phyloP scores from a whole-genome alignment of 179 eudicot species.

The Nepenthes alata region DNA sequence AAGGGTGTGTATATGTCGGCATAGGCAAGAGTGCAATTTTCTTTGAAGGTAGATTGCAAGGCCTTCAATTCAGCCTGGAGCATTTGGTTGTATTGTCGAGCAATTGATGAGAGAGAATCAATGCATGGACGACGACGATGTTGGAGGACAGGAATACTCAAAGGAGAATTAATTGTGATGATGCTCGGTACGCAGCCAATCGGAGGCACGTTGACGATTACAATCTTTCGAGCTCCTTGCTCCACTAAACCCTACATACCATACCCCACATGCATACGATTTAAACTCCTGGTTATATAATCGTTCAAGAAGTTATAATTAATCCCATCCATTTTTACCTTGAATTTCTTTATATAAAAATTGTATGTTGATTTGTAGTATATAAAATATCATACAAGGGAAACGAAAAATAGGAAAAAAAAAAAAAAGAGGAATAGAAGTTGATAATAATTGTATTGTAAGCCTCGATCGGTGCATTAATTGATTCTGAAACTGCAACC shows the following conservation, averaged over 20 bases:
- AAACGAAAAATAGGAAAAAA: too few relatives aligned
- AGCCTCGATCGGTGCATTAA: too few relatives aligned
- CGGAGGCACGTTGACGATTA: constrained; percentile 23
- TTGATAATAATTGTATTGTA: too few relatives aligned
- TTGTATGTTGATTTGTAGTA: too few relatives aligned
- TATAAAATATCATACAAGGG: too few relatives aligned
- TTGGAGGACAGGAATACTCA: not conserved
- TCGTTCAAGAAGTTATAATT: too few relatives aligned
- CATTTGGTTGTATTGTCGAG: constrained; percentile 18
- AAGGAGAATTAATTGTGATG: constrained; percentile 5
- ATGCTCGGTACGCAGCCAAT: constrained; percentile 27
- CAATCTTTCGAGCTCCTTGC: constrained; percentile 21
- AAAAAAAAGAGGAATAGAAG: too few relatives aligned
- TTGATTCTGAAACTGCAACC: too few relatives aligned
- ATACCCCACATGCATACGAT: too few relatives aligned
- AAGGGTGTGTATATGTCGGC: constrained; percentile 19
- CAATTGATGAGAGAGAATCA: constrained; percentile 13
- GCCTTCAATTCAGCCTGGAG: constrained; percentile 10
- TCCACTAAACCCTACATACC: constrained; percentile 14
- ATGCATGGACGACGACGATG: constrained; percentile 17
- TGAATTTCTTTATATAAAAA: too few relatives aligned
- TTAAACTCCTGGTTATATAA: too few relatives aligned
- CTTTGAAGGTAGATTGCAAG: constrained; percentile 7
- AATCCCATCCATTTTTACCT: too few relatives aligned
- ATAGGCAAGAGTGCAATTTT: constrained; percentile 5